phyloP scores from a whole-genome alignment of 257 asterid species.

The Ocimum tenuiflorum region DNA sequence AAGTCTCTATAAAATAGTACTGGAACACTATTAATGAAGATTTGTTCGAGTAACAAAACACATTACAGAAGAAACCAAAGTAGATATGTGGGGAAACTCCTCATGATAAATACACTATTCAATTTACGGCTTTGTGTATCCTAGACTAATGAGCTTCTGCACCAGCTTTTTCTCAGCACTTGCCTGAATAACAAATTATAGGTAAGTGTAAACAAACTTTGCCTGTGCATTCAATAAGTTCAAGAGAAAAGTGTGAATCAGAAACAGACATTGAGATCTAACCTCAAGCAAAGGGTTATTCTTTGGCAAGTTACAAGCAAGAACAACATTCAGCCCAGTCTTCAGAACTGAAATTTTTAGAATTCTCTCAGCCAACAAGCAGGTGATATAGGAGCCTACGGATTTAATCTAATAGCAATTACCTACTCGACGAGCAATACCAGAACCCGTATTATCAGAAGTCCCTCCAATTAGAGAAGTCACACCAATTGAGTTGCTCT shows the following conservation, averaged over 20 bases:
- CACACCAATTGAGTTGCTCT: slow-evolving; percentile 59
- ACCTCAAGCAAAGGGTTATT: slow-evolving; percentile 89
- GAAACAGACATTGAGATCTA: slow-evolving; percentile 8
- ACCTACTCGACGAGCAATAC: slow-evolving; percentile 91
- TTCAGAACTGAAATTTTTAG: slow-evolving; percentile 46
- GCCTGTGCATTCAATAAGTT: neutral
- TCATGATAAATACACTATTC: slow-evolving; percentile 12
- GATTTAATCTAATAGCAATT: slow-evolving; percentile 6
- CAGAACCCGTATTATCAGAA: slow-evolving; percentile 76
- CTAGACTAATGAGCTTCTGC: slow-evolving; percentile 63
- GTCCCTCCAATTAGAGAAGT: slow-evolving; percentile 70
- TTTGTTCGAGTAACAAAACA: neutral
- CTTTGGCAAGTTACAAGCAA: slow-evolving; percentile 84
- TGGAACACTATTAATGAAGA: neutral
- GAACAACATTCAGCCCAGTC: slow-evolving; percentile 71
- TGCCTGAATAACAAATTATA: slow-evolving; percentile 38
- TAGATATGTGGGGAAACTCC: neutral
- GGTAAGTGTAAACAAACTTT: neutral
- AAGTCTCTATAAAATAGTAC: neutral
- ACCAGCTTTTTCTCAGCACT: slow-evolving; percentile 74
- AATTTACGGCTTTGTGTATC: slow-evolving; percentile 43
- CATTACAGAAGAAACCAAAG: neutral
- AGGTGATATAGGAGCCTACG: neutral
- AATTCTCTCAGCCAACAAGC: slow-evolving; percentile 19
- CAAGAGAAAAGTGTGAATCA: neutral